phyloP scores from a whole-genome alignment of 331 rosid genomes.

The Erythrophleum ivorense region DNA sequence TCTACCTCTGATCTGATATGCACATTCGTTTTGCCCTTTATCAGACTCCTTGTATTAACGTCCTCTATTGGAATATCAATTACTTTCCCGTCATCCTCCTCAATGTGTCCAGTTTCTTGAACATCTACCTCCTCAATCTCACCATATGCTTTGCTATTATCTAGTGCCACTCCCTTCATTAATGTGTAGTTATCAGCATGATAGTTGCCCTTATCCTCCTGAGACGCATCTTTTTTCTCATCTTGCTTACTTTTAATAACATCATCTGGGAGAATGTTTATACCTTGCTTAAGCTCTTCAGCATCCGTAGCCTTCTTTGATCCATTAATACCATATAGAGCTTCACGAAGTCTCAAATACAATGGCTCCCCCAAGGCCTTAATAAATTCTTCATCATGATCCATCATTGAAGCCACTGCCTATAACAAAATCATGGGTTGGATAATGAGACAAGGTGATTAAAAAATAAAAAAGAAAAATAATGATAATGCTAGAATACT shows the following conservation, averaged over 20 bases:
- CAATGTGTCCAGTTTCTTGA: constrained; percentile 46
- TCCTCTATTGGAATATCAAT: constrained; percentile 31
- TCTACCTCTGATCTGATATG: constrained; percentile 68
- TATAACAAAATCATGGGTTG: constrained; percentile 37
- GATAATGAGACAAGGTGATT: constrained; percentile 8
- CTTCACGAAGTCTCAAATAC: constrained; percentile 64
- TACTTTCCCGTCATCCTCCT: constrained; percentile 39
- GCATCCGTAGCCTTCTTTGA: constrained; percentile 43
- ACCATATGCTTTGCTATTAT: constrained; percentile 35
- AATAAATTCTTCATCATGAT: constrained; percentile 58
- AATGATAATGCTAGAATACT: constrained; percentile 6
- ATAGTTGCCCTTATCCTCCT: constrained; percentile 40
- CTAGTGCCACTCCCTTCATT: constrained; percentile 6
- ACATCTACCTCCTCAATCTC: constrained; percentile 61
- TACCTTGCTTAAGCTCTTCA: constrained; percentile 39
- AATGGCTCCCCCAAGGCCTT: constrained; percentile 66
- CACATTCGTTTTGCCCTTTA: constrained; percentile 45
- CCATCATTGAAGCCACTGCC: constrained; percentile 77
- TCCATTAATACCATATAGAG: constrained; percentile 43
- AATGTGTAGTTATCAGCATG: constrained; percentile 30
- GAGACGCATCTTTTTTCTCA: constrained; percentile 31
- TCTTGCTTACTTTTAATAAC: constrained; percentile 36
- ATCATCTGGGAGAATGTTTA: constrained; percentile 40
- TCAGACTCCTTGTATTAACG: constrained; percentile 33
- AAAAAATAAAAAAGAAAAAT: constrained; percentile 13